These are phyloP conservation scores for Tagetes erecta DNA, from an alignment of 129 eudicot species.

Conservation along the genomic window DNA sequence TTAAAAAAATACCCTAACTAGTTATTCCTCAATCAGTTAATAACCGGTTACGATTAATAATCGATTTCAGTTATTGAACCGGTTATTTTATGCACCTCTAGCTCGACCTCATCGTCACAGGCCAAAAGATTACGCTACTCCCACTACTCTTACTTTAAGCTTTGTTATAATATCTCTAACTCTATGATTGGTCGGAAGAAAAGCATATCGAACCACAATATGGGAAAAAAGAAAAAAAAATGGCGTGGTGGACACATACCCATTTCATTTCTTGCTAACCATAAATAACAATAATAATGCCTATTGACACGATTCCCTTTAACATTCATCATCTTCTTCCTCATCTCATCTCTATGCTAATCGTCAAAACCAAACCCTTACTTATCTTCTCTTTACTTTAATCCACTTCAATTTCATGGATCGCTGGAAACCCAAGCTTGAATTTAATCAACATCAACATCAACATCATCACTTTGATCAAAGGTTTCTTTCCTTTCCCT, in stretches of 20 bases:
- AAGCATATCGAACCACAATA: no score
- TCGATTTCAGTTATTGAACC: no score
- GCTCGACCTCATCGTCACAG: no score
- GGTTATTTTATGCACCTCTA: no score
- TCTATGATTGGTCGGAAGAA: no score
- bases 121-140: no score
- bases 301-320: slow-evolving; percentile 32
- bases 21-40: no score
- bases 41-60: no score
- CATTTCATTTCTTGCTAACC: slow-evolving; percentile 12
- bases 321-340: slow-evolving; percentile 7
- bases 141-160: no score
- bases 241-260: neutral
- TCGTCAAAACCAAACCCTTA: slow-evolving; percentile 9
- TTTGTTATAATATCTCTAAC: no score
- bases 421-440: slow-evolving; percentile 34
- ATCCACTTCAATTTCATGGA: slow-evolving; percentile 25
- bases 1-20: no score
- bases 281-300: slow-evolving; percentile 11
- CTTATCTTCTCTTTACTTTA: neutral
- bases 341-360: neutral
- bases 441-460: slow-evolving; percentile 23
- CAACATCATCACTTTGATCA: slow-evolving; percentile 25
- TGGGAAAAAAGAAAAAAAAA: no score
- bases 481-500: slow-evolving; percentile 31